Conservation (phyloP, 805 yeast genomes). For the Saccharomycopsis capsularis region DNA sequence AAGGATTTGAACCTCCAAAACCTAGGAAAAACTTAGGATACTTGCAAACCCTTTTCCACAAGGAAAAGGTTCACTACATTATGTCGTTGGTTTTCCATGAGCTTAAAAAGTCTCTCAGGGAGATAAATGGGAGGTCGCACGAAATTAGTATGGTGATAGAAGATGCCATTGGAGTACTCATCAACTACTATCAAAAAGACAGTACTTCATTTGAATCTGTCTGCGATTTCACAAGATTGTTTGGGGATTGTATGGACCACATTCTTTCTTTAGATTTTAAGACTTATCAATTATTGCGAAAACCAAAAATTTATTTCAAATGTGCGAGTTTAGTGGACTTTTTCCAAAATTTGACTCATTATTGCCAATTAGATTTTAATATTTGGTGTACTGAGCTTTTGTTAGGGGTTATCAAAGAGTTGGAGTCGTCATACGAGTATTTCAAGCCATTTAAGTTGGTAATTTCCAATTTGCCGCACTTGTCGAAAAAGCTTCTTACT, state of each 20-base stretch:
- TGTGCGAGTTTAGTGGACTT: neutral
- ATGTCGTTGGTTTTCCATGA: slow-evolving; percentile 13
- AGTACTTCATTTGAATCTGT: neutral
- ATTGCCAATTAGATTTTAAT: slow-evolving; percentile 2
- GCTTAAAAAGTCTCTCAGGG: neutral
- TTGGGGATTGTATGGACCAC: slow-evolving; percentile 2
- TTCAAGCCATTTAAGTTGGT: slow-evolving; percentile 6
- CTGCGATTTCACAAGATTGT: slow-evolving; percentile 9
- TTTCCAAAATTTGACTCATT: neutral
- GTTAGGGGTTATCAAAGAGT: slow-evolving; percentile 2
- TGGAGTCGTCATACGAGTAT: neutral
- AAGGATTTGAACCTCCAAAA: slow-evolving; percentile 2
- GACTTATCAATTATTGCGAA: neutral
- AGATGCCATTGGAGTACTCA: slow-evolving; percentile 3
- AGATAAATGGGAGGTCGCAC: neutral
- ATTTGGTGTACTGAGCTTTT: slow-evolving; percentile 9
- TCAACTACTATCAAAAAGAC: neutral
- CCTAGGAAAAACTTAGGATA: slow-evolving; percentile 10
- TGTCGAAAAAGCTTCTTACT: slow-evolving; percentile 4
- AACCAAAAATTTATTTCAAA: neutral
- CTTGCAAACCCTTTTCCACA: slow-evolving; percentile 8
- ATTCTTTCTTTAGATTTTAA: neutral
- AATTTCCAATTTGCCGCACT: neutral
- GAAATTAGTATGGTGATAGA: neutral
- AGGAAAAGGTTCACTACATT: slow-evolving; percentile 4